These are phyloP conservation scores for Alternaria atra DNA, from an alignment of 2,329 filamentous ascomycete genomes.

Conservation along the genomic window DNA sequence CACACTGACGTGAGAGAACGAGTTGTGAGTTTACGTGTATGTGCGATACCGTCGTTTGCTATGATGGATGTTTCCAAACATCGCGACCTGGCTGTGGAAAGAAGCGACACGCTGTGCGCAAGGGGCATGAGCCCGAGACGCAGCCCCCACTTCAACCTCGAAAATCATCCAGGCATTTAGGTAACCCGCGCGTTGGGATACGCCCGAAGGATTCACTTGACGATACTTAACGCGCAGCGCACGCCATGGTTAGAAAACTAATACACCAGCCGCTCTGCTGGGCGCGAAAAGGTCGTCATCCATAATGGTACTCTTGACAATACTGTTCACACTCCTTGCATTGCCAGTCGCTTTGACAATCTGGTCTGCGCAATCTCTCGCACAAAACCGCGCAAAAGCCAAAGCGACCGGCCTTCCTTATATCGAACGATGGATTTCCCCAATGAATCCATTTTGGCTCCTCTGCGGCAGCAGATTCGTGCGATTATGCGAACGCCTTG, in stretches of 20 bases:
- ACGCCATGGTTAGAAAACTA: too few species aligned
- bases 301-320: too few species aligned
- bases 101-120: too few species aligned
- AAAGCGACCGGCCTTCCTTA: conserved; percentile 22
- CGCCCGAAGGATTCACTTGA: background rate
- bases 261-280: too few species aligned
- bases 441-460: conserved; percentile 25
- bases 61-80: too few species aligned
- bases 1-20: too few species aligned
- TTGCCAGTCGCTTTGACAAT: background rate
- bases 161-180: background rate
- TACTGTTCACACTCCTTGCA: background rate
- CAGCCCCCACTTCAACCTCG: background rate
- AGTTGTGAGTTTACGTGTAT: too few species aligned
- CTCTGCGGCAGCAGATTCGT: conserved; percentile 18
- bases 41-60: too few species aligned
- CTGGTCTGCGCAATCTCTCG: conserved; percentile 8
- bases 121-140: background rate
- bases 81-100: too few species aligned
- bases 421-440: conserved; percentile 24
- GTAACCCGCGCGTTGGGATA: background rate
- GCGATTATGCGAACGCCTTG: background rate
- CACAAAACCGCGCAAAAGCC: conserved; percentile 15
- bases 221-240: background rate
- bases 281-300: too few species aligned